These are phyloP conservation scores for Sanghuangporus weigelae DNA, from an alignment of 1,284 basidiomycete species.

Conservation along the genomic window DNA sequence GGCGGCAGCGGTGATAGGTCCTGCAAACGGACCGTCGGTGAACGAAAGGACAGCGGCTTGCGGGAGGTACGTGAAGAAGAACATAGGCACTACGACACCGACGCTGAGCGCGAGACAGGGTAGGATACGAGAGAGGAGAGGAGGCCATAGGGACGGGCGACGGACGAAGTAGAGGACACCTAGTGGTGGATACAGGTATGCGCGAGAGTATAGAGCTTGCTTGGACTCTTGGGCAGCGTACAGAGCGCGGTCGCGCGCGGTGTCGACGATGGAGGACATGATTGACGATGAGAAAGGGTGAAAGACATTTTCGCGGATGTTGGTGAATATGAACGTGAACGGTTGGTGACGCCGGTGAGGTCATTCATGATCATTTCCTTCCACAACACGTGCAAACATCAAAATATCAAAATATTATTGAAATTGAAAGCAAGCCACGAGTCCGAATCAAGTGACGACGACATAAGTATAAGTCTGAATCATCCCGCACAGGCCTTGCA, in stretches of 20 bases:
- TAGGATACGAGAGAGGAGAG: conserved; percentile 17
- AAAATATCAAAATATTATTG: background rate
- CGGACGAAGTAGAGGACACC: conserved; percentile 18
- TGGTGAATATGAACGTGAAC: background rate
- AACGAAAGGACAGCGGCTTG: conserved; percentile 42
- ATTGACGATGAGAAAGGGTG: background rate
- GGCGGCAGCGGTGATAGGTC: conserved; percentile 31
- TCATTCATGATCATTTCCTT: background rate
- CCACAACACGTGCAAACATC: background rate
- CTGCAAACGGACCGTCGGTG: conserved; percentile 37
- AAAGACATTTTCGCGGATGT: background rate
- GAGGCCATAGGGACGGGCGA: conserved; percentile 18
- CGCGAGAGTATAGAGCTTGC: conserved; percentile 11
- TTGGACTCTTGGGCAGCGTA: conserved; percentile 7
- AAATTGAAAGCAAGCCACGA: too few relatives aligned
- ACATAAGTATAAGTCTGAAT: background rate
- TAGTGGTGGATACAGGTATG: conserved; percentile 21
- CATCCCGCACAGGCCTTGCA: conserved; percentile 42
- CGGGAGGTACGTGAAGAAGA: conserved; percentile 43
- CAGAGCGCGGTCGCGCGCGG: conserved; percentile 6
- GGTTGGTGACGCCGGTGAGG: background rate
- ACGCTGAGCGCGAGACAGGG: conserved; percentile 18
- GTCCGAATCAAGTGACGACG: background rate
- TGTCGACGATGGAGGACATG: conserved; percentile 11
- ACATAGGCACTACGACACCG: conserved; percentile 30